phyloP scores from a whole-genome alignment of 805 yeast species.

The Sugiyamaella floridensis region DNA sequence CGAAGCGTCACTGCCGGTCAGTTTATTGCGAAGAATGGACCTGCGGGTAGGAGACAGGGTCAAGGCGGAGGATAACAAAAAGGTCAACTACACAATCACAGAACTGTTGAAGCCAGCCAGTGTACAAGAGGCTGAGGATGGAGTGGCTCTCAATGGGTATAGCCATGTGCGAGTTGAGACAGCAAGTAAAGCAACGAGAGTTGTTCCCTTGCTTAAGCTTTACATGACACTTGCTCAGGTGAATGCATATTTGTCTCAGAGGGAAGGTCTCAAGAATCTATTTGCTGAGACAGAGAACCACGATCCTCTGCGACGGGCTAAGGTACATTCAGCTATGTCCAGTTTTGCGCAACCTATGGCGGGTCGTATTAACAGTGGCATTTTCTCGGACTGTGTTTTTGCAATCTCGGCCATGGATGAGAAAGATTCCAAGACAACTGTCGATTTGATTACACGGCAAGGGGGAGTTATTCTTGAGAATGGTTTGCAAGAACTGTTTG shows the following conservation, averaged over 20 bases:
- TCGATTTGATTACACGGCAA: conserved; percentile 8
- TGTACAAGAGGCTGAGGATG: not conserved
- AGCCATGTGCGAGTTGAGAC: not conserved
- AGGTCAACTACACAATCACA: conserved; percentile 8
- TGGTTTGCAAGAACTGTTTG: conserved; percentile 19
- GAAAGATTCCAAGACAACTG: conserved; percentile 4
- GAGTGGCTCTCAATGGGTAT: not conserved
- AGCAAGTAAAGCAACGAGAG: not conserved
- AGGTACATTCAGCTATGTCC: not conserved
- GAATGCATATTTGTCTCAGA: conserved; percentile 1
- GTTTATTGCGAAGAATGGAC: conserved; percentile 10
- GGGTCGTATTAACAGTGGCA: conserved; percentile 3
- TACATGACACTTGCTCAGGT: conserved; percentile 9
- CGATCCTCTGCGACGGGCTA: not conserved
- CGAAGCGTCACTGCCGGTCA: conserved; percentile 4
- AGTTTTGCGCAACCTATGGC: not conserved
- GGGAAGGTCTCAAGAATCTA: conserved; percentile 1
- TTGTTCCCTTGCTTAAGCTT: conserved; percentile 6
- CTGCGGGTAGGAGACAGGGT: conserved; percentile 16
- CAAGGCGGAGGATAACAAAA: conserved; percentile 14
- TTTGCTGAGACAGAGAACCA: not conserved
- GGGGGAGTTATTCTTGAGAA: conserved; percentile 18
- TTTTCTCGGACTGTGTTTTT: conserved; percentile 15
- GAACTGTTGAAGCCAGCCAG: conserved; percentile 6
- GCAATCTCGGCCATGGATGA: conserved; percentile 17